Evolutionary conservation across 768 basidiomycete species (phyloP).

Genomic region (Tulasnella sp.): DNA sequence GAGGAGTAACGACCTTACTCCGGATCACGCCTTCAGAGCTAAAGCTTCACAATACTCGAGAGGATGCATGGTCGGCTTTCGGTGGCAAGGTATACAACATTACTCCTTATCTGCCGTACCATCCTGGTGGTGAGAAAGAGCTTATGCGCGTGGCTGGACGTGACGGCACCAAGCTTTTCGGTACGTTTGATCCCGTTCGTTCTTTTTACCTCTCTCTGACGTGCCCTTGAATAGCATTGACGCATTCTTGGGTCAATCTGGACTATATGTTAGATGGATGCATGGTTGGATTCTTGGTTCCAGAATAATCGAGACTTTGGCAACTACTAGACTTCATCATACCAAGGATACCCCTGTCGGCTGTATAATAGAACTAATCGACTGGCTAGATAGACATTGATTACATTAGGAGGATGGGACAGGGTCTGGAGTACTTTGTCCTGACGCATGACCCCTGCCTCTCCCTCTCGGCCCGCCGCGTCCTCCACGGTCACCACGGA

Average conservation of each 20-base stretch:
- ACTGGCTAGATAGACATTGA: background rate
- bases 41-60: constrained; percentile 72
- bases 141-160: constrained; percentile 92
- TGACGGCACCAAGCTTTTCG: constrained; percentile 92
- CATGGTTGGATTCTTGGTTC: constrained; percentile 83
- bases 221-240: constrained; percentile 54
- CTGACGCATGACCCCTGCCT: background rate
- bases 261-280: constrained; percentile 94
- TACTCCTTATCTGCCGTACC: constrained; percentile 83
- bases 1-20: constrained; percentile 59
- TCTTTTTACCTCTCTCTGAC: background rate
- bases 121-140: constrained; percentile 92
- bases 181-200: constrained; percentile 43
- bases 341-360: background rate
- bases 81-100: constrained; percentile 96
- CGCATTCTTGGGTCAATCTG: constrained; percentile 96
- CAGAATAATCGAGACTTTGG: constrained; percentile 44
- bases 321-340: background rate
- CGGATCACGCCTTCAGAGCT: constrained; percentile 74
- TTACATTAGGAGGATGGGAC: constrained; percentile 12
- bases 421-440: background rate
- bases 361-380: background rate
- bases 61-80: constrained; percentile 92
- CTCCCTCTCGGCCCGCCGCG: constrained; percentile 14
- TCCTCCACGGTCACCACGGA: constrained; percentile 13